phyloP scores from a whole-genome alignment of 2,329 filamentous ascomycete species.

The Lecanicillium sp. region DNA sequence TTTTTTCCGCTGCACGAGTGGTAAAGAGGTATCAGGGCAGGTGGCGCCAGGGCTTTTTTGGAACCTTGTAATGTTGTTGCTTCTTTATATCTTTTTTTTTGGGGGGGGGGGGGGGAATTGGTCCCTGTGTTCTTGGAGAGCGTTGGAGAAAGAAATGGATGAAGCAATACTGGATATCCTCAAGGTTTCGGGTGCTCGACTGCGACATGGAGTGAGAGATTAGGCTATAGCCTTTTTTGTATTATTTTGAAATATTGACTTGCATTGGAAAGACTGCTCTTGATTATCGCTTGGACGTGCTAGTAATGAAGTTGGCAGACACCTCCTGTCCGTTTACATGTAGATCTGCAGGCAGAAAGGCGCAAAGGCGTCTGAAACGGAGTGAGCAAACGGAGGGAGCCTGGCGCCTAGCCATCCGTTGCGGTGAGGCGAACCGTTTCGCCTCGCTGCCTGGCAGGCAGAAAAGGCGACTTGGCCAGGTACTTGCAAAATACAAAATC shows the following conservation, averaged over 20 bases:
- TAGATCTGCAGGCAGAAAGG: background rate
- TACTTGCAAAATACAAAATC: conserved; percentile 9
- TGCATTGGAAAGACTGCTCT: too few relatives aligned
- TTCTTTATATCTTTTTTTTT: background rate
- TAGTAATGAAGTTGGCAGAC: too few relatives aligned
- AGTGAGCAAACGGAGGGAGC: background rate
- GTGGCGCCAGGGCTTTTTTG: conserved; percentile 2
- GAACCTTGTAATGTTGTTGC: conserved; percentile 6
- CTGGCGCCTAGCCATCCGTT: background rate
- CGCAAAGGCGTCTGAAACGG: background rate
- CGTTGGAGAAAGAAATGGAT: background rate
- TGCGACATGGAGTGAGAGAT: too few relatives aligned
- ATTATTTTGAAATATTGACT: conserved; percentile 8
- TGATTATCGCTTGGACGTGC: too few relatives aligned
- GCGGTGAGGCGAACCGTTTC: background rate
- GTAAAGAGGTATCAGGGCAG: background rate
- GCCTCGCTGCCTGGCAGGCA: conserved; percentile 1
- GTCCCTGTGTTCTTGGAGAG: conserved; percentile 2
- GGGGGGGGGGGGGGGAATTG: too few relatives aligned
- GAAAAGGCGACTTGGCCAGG: background rate
- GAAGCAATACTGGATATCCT: conserved; percentile 10
- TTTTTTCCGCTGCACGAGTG: background rate
- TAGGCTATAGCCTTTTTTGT: too few relatives aligned
- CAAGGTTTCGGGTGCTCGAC: conserved; percentile 7
- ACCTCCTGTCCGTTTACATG: too few relatives aligned